Evolutionary conservation across 106 monocot species (phyloP), one percentile per base, ranked within the genome.

Genomic region (Vanilla planifolia): DNA sequence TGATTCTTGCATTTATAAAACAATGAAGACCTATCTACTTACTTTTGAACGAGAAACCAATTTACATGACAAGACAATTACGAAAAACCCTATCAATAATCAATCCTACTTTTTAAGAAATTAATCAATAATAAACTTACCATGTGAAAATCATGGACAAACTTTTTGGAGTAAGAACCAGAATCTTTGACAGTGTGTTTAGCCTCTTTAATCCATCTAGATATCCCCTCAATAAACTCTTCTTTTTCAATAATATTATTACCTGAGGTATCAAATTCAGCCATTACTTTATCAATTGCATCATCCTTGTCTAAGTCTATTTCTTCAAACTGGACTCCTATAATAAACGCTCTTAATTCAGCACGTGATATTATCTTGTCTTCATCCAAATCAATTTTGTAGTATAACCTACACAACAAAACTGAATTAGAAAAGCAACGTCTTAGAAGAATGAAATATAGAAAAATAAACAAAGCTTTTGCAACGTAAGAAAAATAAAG

Each of bases 161-260:
- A 80, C 46, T 65, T 83, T 41, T 59, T 64, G 0, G 90, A 84
- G 78, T 71, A 66, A 76, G 52, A 10, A 51, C 74, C 77, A 65
- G 83, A 80, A 46, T 9, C 30, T 33, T 59, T 47, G 69, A 79
- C 70, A 26, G 78, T 28, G 17, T 23, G 62, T 57, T 72, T 75
- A 33, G 87, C 86, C 53, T 87, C 79, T 43, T 58, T 43, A 26
- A 96, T 73, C 95, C 93, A 94, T 69, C 67, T 89, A 36, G 64
- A 69, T 2, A 83, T 82, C 44, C 82, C 93, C 20, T 16, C 43
- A 48, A 83, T 43, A 55, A 94, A 94, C 55, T 83, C 93, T 1
- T 45, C 21, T 53, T 72, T 67, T 59, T 86, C 67, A 28, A 94
- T 82, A 34, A 0, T 47, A 11, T 23, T 48, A 80, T 94, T 73